phyloP scores from a whole-genome alignment of 2,329 filamentous ascomycete species.

The Xylaria sp. region DNA sequence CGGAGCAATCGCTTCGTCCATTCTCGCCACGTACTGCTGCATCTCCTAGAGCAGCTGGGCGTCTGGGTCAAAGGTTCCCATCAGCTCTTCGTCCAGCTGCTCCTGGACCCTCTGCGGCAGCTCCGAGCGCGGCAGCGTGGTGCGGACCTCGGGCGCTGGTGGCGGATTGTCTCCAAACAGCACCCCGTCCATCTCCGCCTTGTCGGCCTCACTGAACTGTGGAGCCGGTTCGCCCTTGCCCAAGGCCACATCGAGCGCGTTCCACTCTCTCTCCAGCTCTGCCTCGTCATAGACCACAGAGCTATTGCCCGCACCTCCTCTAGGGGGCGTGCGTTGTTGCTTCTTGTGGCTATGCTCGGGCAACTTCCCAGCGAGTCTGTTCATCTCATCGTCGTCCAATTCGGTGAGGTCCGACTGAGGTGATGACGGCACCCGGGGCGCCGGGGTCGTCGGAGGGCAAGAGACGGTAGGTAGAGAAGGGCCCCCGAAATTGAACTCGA shows the following conservation, averaged over 20 bases:
- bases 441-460: background rate
- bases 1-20: background rate
- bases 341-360: too few relatives aligned
- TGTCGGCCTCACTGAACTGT: background rate
- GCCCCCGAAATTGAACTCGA: background rate
- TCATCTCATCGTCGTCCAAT: too few relatives aligned
- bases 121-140: background rate
- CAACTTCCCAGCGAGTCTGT: too few relatives aligned
- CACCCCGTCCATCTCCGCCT: background rate
- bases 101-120: background rate
- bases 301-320: too few relatives aligned
- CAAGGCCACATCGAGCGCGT: background rate
- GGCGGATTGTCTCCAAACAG: background rate
- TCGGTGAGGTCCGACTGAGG: background rate
- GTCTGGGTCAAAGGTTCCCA: background rate
- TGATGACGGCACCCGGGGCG: background rate
- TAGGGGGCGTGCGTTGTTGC: too few relatives aligned
- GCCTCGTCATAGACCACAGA: background rate
- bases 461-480: background rate
- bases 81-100: background rate
- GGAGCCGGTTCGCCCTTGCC: too few relatives aligned
- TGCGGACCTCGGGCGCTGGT: too few relatives aligned
- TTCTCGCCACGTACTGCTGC: background rate
- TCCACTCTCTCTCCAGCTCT: background rate
- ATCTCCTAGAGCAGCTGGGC: background rate